These are phyloP conservation scores for Incumbomyces delicatus DNA, from an alignment of 2,329 filamentous ascomycete genomes.

Conservation along the genomic window DNA sequence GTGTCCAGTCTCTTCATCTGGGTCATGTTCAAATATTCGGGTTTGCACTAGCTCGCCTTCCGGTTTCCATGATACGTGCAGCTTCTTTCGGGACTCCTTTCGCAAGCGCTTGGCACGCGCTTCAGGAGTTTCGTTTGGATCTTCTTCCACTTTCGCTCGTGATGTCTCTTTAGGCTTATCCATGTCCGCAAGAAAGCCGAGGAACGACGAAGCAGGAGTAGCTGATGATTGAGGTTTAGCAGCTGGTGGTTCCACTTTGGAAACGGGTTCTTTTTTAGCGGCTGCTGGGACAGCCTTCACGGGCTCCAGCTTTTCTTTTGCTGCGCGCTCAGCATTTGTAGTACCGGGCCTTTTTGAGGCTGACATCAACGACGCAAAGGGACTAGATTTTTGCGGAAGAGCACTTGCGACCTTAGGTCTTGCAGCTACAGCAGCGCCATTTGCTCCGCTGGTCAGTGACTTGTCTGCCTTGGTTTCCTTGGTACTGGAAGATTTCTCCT, in stretches of 20 bases:
- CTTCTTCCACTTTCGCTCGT: slow-evolving; percentile 42
- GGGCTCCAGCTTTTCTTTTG: slow-evolving; percentile 27
- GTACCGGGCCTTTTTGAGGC: slow-evolving; percentile 43
- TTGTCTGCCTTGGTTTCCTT: slow-evolving; percentile 8
- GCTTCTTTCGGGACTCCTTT: slow-evolving; percentile 51
- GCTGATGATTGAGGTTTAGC: slow-evolving; percentile 19
- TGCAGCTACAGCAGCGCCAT: slow-evolving; percentile 14
- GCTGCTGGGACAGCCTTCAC: slow-evolving; percentile 18
- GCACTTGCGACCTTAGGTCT: slow-evolving; percentile 28
- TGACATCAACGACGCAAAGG: slow-evolving; percentile 39
- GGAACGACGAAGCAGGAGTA: slow-evolving; percentile 39
- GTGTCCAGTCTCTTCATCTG: slow-evolving; percentile 52
- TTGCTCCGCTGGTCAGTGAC: slow-evolving; percentile 11
- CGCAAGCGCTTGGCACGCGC: slow-evolving; percentile 49
- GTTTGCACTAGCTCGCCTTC: slow-evolving; percentile 48
- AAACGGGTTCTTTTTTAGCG: slow-evolving; percentile 25
- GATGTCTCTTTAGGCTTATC: slow-evolving; percentile 47
- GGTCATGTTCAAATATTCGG: slow-evolving; percentile 52
- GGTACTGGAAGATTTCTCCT: slow-evolving; percentile 8
- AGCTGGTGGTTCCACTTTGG: slow-evolving; percentile 26
- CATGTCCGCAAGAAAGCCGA: slow-evolving; percentile 40
- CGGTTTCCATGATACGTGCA: slow-evolving; percentile 52
- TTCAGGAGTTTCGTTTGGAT: slow-evolving; percentile 49
- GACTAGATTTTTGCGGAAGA: slow-evolving; percentile 30
- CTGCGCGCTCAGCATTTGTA: slow-evolving; percentile 40